Evolutionary conservation across 306 rosid genomes (phyloP).

Genomic region (Pachyrhizus erosus): DNA sequence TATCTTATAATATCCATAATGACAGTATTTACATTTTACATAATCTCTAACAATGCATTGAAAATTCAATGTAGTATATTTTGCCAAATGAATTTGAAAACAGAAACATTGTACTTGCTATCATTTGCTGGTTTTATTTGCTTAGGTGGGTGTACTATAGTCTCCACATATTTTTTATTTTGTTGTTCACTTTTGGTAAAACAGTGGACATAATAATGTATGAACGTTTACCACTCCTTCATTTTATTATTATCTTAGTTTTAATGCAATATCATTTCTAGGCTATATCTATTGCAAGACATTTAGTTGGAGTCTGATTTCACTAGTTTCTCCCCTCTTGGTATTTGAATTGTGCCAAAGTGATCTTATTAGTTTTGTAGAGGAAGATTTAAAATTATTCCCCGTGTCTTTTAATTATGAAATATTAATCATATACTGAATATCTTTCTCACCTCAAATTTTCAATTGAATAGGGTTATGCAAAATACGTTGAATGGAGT

Average conservation of each 20-base stretch:
- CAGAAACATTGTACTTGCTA: conserved; percentile 3
- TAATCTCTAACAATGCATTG: not conserved
- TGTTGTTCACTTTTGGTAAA: not conserved
- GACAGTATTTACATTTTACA: not conserved
- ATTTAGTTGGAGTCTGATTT: conserved; percentile 18
- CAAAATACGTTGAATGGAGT: conserved; percentile 97
- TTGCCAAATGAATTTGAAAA: conserved; percentile 18
- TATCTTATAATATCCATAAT: not conserved
- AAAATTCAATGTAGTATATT: conserved; percentile 2
- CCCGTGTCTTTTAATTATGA: not conserved
- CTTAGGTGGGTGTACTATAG: not conserved
- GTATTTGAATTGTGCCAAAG: not conserved
- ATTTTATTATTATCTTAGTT: not conserved
- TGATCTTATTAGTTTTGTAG: conserved; percentile 3
- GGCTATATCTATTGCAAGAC: not conserved
- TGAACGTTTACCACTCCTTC: not conserved
- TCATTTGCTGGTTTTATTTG: conserved; percentile 26
- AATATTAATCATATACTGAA: conserved; percentile 5
- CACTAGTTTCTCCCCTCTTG: conserved; percentile 6
- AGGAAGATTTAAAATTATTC: not conserved
- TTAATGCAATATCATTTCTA: conserved; percentile 12
- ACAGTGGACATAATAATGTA: not conserved
- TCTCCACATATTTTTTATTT: not conserved
- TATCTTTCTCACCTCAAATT: conserved; percentile 27
- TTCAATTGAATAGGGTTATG: conserved; percentile 67